Evolutionary conservation across 2,329 filamentous ascomycete genomes (phyloP), one percentile per base, ranked within the genome.

Genomic region (Claviceps sp.): DNA sequence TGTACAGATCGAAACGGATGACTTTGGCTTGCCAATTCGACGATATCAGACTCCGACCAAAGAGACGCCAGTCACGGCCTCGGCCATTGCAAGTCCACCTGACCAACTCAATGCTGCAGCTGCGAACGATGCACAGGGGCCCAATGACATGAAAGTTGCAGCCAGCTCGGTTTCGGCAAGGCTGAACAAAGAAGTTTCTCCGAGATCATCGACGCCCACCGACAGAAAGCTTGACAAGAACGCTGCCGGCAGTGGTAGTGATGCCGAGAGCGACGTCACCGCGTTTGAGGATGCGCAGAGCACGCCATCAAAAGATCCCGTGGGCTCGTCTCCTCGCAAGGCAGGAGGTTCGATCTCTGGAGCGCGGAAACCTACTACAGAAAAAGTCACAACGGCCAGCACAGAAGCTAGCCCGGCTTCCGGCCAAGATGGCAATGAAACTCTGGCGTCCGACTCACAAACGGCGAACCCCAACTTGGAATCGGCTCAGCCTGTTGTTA

Each of bases 21-120:
- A 88, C 57, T 88, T 87, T 63, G 84, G 84, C 49, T 68, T 88
- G 56, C 83, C 83, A 17, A 75, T 84, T 55, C 74, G 72, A 62
- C 77, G 73, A 59, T 74, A 64, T 60, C 59, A 65, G 59, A 67
- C 63, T 50, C 64, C 68, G 29, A 57, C 59, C 42, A 54, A 51
- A 49, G 53, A 58, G 39, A 52, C 57, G 38, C 45, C 16, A 53
- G 49, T 51, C n/a, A 8, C 58, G 45, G 50, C 46, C 55, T 34
- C 61, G n/a, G 40, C 55, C 11, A 17, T 50, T 29, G 36, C 42
- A 7, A 44, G 16, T 16, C 42, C 42, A 29, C 8, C 39, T 45
- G 45, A 23, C 37, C 26, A 34, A 39, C 45, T 37, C 13, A 9
- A 23, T 22, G 50, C 43, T 38, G 34, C 20, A 4, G 14, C 29